Evolutionary conservation across 352 stramenopile genomes (phyloP).

Genomic region (Phytophthora sojae): DNA sequence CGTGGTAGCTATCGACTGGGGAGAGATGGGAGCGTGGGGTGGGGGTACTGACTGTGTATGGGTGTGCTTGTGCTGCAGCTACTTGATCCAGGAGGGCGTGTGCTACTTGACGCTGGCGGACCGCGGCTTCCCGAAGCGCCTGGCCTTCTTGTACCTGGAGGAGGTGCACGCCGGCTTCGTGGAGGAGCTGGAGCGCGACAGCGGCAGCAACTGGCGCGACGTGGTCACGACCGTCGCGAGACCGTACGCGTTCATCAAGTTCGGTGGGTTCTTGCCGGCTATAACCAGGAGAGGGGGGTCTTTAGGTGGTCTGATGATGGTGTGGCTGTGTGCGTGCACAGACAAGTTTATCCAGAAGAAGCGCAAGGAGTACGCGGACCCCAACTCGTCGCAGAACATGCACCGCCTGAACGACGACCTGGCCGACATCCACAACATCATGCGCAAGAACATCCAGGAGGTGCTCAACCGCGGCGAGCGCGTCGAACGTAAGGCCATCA

Average conservation of each 20-base stretch:
- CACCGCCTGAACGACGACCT: conserved; percentile 97
- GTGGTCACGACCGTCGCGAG: conserved; percentile 95
- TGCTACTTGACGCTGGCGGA: conserved; percentile 98
- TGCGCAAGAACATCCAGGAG: conserved; percentile 98
- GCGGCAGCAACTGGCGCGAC: conserved; percentile 91
- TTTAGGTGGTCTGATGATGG: conserved; percentile 2
- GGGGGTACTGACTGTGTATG: no score
- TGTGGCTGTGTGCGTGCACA: conserved; percentile 22
- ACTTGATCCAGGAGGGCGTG: conserved; percentile 97
- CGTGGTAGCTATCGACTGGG: conserved; percentile 30
- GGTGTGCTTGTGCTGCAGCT: conserved; percentile 56
- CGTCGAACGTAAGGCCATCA: conserved; percentile 74
- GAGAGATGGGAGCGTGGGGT: no score
- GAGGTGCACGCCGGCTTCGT: conserved; percentile 96
- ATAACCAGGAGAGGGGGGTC: not conserved
- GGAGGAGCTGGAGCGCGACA: conserved; percentile 94
- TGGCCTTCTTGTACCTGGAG: conserved; percentile 98
- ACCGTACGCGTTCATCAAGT: conserved; percentile 99
- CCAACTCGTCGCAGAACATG: conserved; percentile 96
- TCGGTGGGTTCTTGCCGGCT: conserved; percentile 63
- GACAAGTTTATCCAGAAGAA: conserved; percentile 98
- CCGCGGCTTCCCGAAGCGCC: conserved; percentile 96
- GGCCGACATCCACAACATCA: conserved; percentile 99
- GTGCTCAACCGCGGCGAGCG: conserved; percentile 92
- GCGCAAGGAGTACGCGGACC: conserved; percentile 97